A percentile compares a stretch with the other conserved stretches of the same genome.
Conservation (phyloP, 2,329 filamentous ascomycete species). For the Periconia sp. region DNA sequence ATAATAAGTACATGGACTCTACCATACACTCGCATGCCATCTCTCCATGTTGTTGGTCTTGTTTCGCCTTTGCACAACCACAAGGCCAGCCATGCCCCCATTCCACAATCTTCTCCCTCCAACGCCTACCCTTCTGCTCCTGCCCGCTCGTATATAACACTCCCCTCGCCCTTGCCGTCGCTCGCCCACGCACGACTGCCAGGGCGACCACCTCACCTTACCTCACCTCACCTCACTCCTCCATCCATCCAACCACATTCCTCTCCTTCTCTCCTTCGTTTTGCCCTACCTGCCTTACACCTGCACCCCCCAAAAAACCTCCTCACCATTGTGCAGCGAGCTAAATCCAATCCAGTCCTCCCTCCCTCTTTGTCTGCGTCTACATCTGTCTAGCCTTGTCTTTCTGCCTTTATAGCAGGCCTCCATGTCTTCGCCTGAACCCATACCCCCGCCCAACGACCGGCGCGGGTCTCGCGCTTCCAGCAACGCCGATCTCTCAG, state of each 20-base stretch:
- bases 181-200: conserved; percentile 1
- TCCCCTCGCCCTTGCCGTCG: no score
- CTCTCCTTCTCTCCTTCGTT: background rate
- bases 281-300: background rate
- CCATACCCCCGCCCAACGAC: conserved; percentile 40
- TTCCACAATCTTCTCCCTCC: conserved; percentile 15
- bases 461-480: conserved; percentile 38
- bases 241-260: background rate
- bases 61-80: conserved; percentile 24
- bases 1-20: background rate
- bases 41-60: background rate
- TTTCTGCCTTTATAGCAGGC: background rate
- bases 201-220: conserved; percentile 4
- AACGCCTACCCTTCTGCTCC: conserved; percentile 5
- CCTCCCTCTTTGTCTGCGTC: background rate
- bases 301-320: background rate
- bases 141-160: conserved; percentile 4
- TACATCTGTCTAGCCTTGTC: background rate
- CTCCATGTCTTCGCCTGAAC: conserved; percentile 38
- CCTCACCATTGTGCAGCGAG: no score
- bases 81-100: conserved; percentile 21
- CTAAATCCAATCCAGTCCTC: background rate
- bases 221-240: conserved; percentile 6
- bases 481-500: conserved; percentile 25
- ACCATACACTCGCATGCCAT: background rate